Evolutionary conservation across 2,329 filamentous ascomycete genomes (phyloP).

Genomic region (Cercospora citrullina): DNA sequence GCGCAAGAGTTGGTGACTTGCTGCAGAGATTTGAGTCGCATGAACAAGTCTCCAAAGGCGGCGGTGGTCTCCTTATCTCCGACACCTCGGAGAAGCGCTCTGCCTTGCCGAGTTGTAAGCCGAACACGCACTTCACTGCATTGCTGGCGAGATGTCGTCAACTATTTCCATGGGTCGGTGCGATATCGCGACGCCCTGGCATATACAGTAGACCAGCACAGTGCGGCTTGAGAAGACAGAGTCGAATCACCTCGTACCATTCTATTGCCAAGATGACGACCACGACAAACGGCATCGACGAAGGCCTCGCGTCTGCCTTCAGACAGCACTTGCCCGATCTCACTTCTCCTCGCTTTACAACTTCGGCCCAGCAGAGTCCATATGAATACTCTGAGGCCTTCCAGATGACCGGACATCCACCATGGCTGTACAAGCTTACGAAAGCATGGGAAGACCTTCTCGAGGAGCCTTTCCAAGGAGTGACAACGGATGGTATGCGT

Average conservation of each 20-base stretch:
- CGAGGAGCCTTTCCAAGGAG: slow-evolving; percentile 67
- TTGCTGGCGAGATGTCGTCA: background rate
- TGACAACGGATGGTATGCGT: slow-evolving; percentile 64
- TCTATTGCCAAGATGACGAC: slow-evolving; percentile 1
- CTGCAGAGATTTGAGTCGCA: too few species aligned
- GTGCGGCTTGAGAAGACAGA: background rate
- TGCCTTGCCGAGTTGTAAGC: background rate
- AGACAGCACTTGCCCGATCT: slow-evolving; percentile 63
- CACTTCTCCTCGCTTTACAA: slow-evolving; percentile 59
- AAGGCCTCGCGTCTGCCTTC: slow-evolving; percentile 41
- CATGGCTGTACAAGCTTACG: slow-evolving; percentile 32
- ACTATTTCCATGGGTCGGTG: background rate
- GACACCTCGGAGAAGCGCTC: background rate
- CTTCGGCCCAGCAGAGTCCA: slow-evolving; percentile 61
- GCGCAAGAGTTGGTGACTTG: background rate
- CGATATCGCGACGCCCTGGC: background rate
- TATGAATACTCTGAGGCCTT: slow-evolving; percentile 56
- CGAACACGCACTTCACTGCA: background rate
- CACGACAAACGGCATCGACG: slow-evolving; percentile 19
- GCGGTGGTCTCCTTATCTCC: background rate
- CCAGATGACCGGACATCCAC: slow-evolving; percentile 30
- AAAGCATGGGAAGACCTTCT: slow-evolving; percentile 30
- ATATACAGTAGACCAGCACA: background rate
- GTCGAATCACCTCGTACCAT: background rate
- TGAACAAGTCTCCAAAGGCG: background rate